These are phyloP conservation scores for Paraleonurus japonicus DNA, from an alignment of 257 asterid species.

Conservation along the genomic window DNA sequence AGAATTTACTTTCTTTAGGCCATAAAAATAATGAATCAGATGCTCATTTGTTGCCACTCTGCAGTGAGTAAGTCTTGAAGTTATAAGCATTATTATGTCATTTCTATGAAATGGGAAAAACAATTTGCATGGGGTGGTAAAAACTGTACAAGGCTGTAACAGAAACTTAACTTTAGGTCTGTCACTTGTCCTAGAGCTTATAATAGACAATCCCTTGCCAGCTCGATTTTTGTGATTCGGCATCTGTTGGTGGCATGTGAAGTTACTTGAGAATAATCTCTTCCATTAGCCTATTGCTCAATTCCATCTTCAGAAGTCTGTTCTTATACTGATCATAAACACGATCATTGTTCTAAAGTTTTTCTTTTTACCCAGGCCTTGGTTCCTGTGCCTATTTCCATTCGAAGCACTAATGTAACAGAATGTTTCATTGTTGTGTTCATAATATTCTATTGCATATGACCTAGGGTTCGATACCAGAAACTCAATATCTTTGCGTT, in stretches of 20 bases:
- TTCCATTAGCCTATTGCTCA: conserved; percentile 14
- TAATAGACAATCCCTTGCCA: background rate
- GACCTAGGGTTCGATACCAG: background rate
- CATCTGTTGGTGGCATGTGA: conserved; percentile 5
- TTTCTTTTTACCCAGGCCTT: background rate
- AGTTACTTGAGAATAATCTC: conserved; percentile 15
- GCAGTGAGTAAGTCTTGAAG: background rate
- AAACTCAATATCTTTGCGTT: background rate
- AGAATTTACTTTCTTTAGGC: background rate
- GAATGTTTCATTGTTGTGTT: background rate
- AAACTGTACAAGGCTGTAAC: background rate
- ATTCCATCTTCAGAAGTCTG: background rate
- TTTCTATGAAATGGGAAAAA: background rate
- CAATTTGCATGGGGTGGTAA: background rate
- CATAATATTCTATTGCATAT: conserved; percentile 3
- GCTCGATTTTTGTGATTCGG: background rate
- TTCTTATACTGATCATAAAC: background rate
- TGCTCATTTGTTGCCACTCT: conserved; percentile 2
- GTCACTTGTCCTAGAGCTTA: background rate
- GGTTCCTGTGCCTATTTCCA: background rate
- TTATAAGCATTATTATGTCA: background rate
- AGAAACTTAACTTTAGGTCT: background rate
- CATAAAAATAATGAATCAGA: background rate
- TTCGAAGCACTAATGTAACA: background rate
- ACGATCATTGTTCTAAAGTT: background rate